These are phyloP conservation scores for Trichoderma orchidacearum DNA, from an alignment of 495 filamentous ascomycete species.

Conservation along the genomic window DNA sequence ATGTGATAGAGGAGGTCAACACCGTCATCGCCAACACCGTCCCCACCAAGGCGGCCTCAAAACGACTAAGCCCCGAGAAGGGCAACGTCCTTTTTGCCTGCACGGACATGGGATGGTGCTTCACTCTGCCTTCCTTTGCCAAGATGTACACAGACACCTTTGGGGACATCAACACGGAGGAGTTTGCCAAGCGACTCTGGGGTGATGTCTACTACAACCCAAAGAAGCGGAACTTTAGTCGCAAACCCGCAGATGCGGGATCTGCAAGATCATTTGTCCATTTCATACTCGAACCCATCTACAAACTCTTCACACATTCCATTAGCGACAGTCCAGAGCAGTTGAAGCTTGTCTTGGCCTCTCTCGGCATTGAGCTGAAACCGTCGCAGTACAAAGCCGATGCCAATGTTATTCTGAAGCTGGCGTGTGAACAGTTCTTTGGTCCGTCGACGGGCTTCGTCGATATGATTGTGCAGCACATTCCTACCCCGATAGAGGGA, in stretches of 20 bases:
- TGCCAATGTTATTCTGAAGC: slow-evolving; percentile 73
- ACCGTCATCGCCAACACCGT: slow-evolving; percentile 80
- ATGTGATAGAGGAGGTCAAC: slow-evolving; percentile 96
- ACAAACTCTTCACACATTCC: slow-evolving; percentile 94
- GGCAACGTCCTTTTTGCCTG: slow-evolving; percentile 95
- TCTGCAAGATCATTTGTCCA: slow-evolving; percentile 84
- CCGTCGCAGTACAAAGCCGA: slow-evolving; percentile 83
- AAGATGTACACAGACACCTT: slow-evolving; percentile 92
- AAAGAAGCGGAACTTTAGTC: slow-evolving; percentile 72
- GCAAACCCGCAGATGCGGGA: slow-evolving; percentile 68
- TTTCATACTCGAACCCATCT: slow-evolving; percentile 91
- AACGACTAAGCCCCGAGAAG: slow-evolving; percentile 85
- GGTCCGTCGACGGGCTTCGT: slow-evolving; percentile 82
- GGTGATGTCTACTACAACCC: slow-evolving; percentile 97
- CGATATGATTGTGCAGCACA: slow-evolving; percentile 84
- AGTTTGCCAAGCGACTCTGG: slow-evolving; percentile 78
- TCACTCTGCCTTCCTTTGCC: slow-evolving; percentile 84
- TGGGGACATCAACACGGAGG: slow-evolving; percentile 59
- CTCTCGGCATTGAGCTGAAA: slow-evolving; percentile 73
- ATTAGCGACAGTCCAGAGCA: slow-evolving; percentile 84
- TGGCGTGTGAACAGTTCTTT: slow-evolving; percentile 93
- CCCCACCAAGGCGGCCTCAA: slow-evolving; percentile 67
- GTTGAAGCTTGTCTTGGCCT: slow-evolving; percentile 64
- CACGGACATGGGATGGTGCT: slow-evolving; percentile 89
- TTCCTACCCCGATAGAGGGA: slow-evolving; percentile 77